These are phyloP conservation scores for Suillus occidentalis DNA, from an alignment of 768 basidiomycete species.

Conservation along the genomic window DNA sequence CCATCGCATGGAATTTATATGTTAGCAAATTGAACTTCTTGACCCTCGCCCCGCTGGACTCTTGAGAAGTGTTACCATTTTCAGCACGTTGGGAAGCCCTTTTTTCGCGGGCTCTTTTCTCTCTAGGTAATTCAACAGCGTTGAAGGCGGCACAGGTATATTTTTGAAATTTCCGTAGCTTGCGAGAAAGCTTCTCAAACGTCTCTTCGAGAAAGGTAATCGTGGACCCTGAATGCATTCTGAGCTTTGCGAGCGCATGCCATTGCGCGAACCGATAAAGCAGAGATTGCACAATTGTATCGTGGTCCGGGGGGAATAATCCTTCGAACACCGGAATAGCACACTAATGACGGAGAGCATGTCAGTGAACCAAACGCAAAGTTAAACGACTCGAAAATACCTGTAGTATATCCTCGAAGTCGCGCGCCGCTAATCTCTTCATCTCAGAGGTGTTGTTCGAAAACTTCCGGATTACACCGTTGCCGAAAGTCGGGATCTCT, in stretches of 20 bases:
- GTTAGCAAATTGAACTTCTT: background rate
- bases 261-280: conserved; percentile 15
- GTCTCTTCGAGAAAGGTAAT: conserved; percentile 4
- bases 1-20: background rate
- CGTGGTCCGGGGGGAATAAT: conserved; percentile 15
- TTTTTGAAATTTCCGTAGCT: background rate
- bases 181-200: background rate
- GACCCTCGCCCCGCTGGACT: background rate
- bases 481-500: conserved; percentile 30
- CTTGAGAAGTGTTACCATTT: background rate
- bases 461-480: conserved; percentile 29
- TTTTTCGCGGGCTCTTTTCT: background rate
- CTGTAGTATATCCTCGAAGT: conserved; percentile 39
- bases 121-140: background rate
- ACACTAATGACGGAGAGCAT: conserved; percentile 17
- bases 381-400: background rate
- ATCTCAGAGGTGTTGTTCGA: conserved; percentile 31
- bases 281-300: background rate
- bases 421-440: conserved; percentile 34
- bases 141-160: background rate
- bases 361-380: background rate
- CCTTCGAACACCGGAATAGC: conserved; percentile 33
- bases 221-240: conserved; percentile 24
- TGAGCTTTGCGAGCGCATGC: conserved; percentile 29
- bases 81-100: background rate